Base-by-base conservation (phyloP, 2,329 filamentous ascomycete species). In the Botrytis hyacinthi region DNA sequence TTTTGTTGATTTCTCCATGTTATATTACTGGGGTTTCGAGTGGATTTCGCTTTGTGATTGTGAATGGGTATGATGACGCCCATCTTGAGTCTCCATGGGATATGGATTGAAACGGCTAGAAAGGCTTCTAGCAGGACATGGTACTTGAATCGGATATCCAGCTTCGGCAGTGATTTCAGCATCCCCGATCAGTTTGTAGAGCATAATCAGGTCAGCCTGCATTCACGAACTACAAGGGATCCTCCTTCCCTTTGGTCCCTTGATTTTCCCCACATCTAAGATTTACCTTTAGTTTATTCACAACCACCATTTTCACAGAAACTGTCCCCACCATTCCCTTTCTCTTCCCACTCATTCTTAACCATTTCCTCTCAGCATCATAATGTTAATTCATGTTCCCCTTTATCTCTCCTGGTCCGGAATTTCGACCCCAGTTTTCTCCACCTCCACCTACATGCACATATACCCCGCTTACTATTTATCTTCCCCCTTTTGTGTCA, bases 1-100 rank as follows among this genome's bases (percentile, higher is more conserved):
- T 42, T 72, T 67, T 72, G 35, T 46, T 44, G 46, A 72, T 72
- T 57, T 72, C 70, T 72, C 70, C 44, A 72, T 32, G 20, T 57
- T 37, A 51, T 26, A 46, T 37, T 3, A 26, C 40, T 63, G 32
- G 42, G 5, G 18, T n/a, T 37, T 65, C n/a, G 59, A 46, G 59
- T 51, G 44, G 54, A 40, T 18, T n/a, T 22, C 35, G 44, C 20
- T 59, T 44, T 57, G 40, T 44, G 42, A 68, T 42, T 57, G 48
- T 68, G 66, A 68, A 26, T 61, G 40, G 54, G 67, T 20, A 18
- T 60, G 20, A 61, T 44, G 12, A 29, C 10, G 10, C 48, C 26
- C 9, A 42, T 57, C 14, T 42, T 5, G 48, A 57, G 10, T n/a
- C 22, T 66, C 16, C 18, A 9, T 16, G 26, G 54, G 6, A 68